Base-by-base conservation (phyloP, 768 basidiomycete species). In the Psilocybe cyanescens region DNA sequence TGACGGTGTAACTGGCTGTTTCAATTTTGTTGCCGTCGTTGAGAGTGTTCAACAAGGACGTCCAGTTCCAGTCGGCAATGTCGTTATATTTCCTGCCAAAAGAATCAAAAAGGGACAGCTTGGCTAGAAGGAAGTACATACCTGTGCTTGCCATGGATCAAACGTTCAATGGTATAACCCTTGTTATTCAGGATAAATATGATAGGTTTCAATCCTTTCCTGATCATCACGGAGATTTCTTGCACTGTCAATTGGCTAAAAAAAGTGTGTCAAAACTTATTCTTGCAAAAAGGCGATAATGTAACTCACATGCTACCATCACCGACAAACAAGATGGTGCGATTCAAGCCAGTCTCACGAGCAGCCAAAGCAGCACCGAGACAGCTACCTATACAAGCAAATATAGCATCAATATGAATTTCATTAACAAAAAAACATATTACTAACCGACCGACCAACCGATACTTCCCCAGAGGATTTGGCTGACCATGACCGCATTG, bases 381-480 rank as follows among this genome's bases (percentile, higher is more conserved):
- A 16, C 85, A 82, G 48, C 85, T 84, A 6, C 86, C 85, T 85
- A 49, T 19, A 33, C 11, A 47, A 30, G 16, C 55, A 12, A 57
- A 33, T 24, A 24, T 24, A 24, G 24, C 24, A 24, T 24, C 24
- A 24, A 24, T 24, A 24, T 24, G 24, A 24, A 24, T 24, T 24
- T 24, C 24, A 24, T 24, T 24, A 24, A 24, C 24, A 24, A 24
- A 24, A 24, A 24, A 24, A 24, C 24, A 24, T 24, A 24, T 24
- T 24, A 66, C 79, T 76, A 72, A 78, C 93, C 92, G 44, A 91
- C 86, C 16, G 90, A 86, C 89, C 90, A 97, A 0, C 96, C 96
- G 65, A 98, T 97, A 60, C 89, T 90, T 53, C 96, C 95, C 89
- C 92, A 97, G 4, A 97, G 76, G 54, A 97, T 86, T 74, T 95